Percentiles rank a stretch among this genome's conserved stretches.
phyloP scores from a whole-genome alignment of 2,329 filamentous ascomycete genomes.

The Scedosporium dehoogii region DNA sequence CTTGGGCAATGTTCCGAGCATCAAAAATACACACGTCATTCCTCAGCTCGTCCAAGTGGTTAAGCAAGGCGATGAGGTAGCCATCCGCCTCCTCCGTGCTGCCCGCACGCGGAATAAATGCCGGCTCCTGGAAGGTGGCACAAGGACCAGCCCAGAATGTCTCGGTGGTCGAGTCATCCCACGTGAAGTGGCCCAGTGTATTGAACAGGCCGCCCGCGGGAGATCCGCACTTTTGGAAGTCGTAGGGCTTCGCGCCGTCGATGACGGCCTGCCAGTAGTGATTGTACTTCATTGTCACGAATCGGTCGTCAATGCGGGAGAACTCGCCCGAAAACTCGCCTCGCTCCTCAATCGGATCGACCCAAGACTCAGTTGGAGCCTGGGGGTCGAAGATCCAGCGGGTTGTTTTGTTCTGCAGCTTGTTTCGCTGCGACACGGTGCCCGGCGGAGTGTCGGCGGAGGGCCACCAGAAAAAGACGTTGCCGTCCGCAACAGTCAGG shows the following conservation, averaged over 20 bases:
- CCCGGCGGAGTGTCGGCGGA: constrained; percentile 18
- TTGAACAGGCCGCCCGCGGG: constrained; percentile 19
- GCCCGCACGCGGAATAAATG: constrained; percentile 26
- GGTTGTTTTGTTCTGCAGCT: not conserved
- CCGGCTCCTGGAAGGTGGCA: constrained; percentile 29
- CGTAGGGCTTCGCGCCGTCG: constrained; percentile 1
- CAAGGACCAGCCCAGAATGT: constrained; percentile 22
- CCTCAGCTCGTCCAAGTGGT: constrained; percentile 32
- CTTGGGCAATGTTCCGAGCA: constrained; percentile 25
- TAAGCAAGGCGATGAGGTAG: constrained; percentile 36
- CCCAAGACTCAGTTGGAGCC: constrained; percentile 23
- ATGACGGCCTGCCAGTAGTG: constrained; percentile 5
- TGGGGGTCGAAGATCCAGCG: constrained; percentile 10
- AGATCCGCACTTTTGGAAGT: constrained; percentile 3
- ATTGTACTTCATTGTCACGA: constrained; percentile 1
- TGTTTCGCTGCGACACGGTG: not conserved
- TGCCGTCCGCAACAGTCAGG: constrained; percentile 31
- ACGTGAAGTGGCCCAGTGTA: constrained; percentile 20
- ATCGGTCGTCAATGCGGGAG: constrained; percentile 4
- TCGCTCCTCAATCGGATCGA: constrained; percentile 18
- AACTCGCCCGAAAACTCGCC: constrained; percentile 2
- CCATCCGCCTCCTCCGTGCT: constrained; percentile 36
- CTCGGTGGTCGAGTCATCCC: constrained; percentile 15
- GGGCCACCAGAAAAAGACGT: constrained; percentile 36
- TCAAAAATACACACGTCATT: constrained; percentile 34